Percentiles rank a stretch among this genome's conserved stretches.
Evolutionary conservation across 2,329 filamentous ascomycete species (phyloP).

Genomic region (Juglanconis oblonga): DNA sequence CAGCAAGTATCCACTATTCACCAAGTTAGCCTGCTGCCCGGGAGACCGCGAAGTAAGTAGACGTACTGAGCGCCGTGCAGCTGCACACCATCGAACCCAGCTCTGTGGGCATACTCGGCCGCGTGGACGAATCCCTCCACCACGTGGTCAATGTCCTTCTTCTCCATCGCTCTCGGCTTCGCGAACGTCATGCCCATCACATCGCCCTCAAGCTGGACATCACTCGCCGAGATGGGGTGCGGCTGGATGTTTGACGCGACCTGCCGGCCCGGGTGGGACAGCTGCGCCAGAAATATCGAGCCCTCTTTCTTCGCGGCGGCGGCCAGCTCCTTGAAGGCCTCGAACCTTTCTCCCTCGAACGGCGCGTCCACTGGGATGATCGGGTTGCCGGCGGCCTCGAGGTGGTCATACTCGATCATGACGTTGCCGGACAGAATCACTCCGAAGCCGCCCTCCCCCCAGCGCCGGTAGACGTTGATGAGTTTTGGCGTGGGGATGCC

Average conservation of each 20-base stretch:
- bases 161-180: constrained; percentile 48
- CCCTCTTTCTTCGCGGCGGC: constrained; percentile 54
- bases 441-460: constrained; percentile 57
- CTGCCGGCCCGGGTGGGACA: constrained; percentile 63
- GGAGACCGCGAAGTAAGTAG: neutral
- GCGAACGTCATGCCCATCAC: constrained; percentile 47
- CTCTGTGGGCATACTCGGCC: constrained; percentile 54
- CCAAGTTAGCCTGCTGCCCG: neutral
- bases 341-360: constrained; percentile 56
- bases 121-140: constrained; percentile 55
- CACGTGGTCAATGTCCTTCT: constrained; percentile 49
- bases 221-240: constrained; percentile 37
- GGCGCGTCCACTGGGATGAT: constrained; percentile 54
- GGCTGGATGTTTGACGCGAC: constrained; percentile 30
- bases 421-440: constrained; percentile 62
- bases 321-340: constrained; percentile 57
- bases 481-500: constrained; percentile 36
- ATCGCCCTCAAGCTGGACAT: constrained; percentile 35
- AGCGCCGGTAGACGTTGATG: constrained; percentile 56
- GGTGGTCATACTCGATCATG: constrained; percentile 59
- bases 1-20: constrained; percentile 38
- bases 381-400: constrained; percentile 54
- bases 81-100: constrained; percentile 48
- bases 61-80: constrained; percentile 43
- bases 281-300: constrained; percentile 57